These are phyloP conservation scores for Aspergillus bombycis DNA, from an alignment of 2,329 filamentous ascomycete species.

Conservation along the genomic window DNA sequence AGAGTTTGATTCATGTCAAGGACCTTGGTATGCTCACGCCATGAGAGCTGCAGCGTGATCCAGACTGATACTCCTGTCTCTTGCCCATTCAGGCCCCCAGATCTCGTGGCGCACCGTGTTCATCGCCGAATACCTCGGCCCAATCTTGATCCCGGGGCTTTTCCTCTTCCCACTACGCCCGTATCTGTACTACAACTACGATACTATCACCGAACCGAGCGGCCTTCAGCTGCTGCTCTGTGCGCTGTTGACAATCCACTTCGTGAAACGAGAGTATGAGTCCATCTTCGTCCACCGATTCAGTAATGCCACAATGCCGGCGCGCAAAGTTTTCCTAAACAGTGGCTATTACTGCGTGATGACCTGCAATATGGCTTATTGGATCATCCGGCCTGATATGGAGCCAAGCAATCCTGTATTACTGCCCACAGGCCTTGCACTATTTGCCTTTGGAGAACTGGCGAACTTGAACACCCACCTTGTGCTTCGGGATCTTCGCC, in stretches of 20 bases:
- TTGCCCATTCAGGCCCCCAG: slow-evolving; percentile 67
- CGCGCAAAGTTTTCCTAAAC: slow-evolving; percentile 90
- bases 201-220: slow-evolving; percentile 57
- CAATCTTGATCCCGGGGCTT: slow-evolving; percentile 81
- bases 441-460: slow-evolving; percentile 80
- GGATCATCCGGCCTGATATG: slow-evolving; percentile 77
- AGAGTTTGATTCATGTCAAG: slow-evolving; percentile 79
- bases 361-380: slow-evolving; percentile 78
- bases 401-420: slow-evolving; percentile 60
- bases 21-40: slow-evolving; percentile 71
- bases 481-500: slow-evolving; percentile 76
- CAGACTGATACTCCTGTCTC: slow-evolving; percentile 2
- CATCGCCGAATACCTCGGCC: slow-evolving; percentile 91
- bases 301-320: slow-evolving; percentile 93
- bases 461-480: slow-evolving; percentile 80
- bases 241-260: slow-evolving; percentile 77
- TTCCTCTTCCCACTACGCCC: slow-evolving; percentile 71
- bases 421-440: slow-evolving; percentile 67
- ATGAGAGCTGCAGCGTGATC: fast-evolving
- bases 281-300: slow-evolving; percentile 95
- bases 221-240: slow-evolving; percentile 73
- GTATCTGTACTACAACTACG: slow-evolving; percentile 65
- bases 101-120: slow-evolving; percentile 93
- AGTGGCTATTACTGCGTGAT: slow-evolving; percentile 90
- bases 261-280: slow-evolving; percentile 92